phyloP scores from a whole-genome alignment of 2,329 filamentous ascomycete species.

The Magnaporthiopsis incrustans region DNA sequence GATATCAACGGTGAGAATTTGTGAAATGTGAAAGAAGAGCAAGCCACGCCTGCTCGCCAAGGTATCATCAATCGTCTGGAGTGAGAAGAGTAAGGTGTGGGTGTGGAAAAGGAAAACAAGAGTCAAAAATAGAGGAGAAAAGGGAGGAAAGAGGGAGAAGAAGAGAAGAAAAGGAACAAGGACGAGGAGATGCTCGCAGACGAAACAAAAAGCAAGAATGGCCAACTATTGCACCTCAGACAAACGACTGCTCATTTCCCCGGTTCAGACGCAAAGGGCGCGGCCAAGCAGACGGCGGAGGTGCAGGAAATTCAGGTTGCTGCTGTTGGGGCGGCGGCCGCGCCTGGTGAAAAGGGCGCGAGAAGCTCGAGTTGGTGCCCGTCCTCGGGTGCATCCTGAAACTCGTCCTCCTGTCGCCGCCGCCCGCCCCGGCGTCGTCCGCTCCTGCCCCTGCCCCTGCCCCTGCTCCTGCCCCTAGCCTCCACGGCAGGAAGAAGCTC shows the following conservation, averaged over 20 bases:
- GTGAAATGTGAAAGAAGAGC: neutral
- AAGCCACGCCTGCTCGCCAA: neutral
- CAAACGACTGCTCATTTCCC: no score
- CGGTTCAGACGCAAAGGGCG: neutral
- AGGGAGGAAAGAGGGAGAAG: neutral
- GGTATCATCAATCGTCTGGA: neutral
- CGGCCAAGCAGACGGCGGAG: neutral
- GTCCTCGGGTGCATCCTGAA: neutral
- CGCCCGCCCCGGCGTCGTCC: no score
- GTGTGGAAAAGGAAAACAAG: no score
- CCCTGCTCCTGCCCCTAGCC: no score
- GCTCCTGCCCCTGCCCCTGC: no score
- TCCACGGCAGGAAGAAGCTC: neutral
- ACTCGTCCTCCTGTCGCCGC: neutral
- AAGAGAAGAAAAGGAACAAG: neutral
- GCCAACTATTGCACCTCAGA: neutral
- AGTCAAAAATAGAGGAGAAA: neutral
- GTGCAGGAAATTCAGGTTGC: neutral
- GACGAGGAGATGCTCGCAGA: no score
- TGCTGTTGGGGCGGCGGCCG: neutral
- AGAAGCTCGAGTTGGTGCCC: neutral
- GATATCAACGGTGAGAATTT: neutral
- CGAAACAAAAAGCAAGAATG: no score
- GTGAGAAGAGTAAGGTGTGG: no score
- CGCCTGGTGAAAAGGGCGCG: neutral